A percentile compares a stretch with the other conserved stretches of the same genome.
Evolutionary conservation across 208 protist species (phyloP).

Genomic region (Acanthamoeba rhysodes): DNA sequence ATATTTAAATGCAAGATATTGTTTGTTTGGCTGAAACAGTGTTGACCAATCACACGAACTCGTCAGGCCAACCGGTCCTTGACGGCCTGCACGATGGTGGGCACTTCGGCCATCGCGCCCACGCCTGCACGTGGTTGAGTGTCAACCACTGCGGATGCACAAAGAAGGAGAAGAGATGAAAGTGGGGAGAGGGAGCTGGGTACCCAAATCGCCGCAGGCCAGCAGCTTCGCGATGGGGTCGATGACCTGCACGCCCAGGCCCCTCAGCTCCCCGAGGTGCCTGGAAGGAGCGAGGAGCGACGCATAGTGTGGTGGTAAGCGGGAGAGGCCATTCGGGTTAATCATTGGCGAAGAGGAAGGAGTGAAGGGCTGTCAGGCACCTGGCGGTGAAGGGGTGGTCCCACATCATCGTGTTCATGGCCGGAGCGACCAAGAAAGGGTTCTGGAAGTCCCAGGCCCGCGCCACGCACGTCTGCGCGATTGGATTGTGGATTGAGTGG

Average conservation of each 20-base stretch:
- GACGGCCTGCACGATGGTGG: not conserved
- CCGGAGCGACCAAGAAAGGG: slow-evolving; percentile 96
- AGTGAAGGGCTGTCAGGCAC: too few relatives aligned
- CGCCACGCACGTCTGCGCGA: slow-evolving; percentile 96
- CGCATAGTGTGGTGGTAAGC: not conserved
- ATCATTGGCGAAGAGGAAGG: slow-evolving; percentile 21
- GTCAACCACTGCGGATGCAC: too few relatives aligned
- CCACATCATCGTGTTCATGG: slow-evolving; percentile 99
- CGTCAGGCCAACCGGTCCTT: not conserved
- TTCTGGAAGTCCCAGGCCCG: slow-evolving; percentile 96
- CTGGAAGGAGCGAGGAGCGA: not conserved
- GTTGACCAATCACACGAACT: too few relatives aligned
- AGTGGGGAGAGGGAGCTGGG: too few relatives aligned
- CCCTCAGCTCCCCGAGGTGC: slow-evolving; percentile 56
- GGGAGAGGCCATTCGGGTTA: not conserved
- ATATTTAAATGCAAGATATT: too few relatives aligned
- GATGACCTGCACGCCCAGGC: slow-evolving; percentile 88
- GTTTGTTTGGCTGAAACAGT: too few relatives aligned
- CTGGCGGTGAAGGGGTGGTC: slow-evolving; percentile 94
- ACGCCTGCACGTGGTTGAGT: not conserved
- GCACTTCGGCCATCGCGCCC: slow-evolving; percentile 39
- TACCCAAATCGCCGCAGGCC: slow-evolving; percentile 96
- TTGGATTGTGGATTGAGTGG: not conserved
- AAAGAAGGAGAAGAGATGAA: too few relatives aligned
- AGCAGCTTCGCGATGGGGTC: slow-evolving; percentile 94